Evolutionary conservation across 2,329 filamentous ascomycete species (phyloP), one percentile per base, ranked within the genome.

Genomic region (Ophiostoma novo-ulmi): DNA sequence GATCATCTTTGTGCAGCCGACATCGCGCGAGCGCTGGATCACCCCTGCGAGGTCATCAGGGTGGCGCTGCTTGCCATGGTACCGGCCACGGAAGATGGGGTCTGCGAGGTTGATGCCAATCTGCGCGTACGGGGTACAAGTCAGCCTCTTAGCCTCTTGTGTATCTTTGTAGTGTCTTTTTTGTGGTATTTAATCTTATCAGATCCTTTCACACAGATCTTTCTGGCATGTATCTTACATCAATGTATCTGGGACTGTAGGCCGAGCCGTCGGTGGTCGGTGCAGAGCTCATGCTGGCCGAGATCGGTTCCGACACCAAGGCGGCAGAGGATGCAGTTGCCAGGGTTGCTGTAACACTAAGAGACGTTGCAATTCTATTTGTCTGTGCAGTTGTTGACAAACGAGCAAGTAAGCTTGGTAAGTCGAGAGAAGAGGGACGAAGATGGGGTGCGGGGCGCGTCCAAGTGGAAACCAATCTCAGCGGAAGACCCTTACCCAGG

Each of bases 51-150:
- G 85, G 77, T 96, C 92, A 76, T 91, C 85, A 13, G 89, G 86
- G 76, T 96, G 93, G 36, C 83, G 81, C 75, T 91, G 85, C 73
- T 89, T 93, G 76, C 92, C 92, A 77, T 96, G 90, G 78, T 98
- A 96, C 61, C 87, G 81, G 68, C 95, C 95, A 66, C 88, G 87
- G 80, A 94, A 99, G 72, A 97, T 92, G 69, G 92, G 91, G 77
- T 99, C 95, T 69, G 94, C 91, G 70, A 99, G 86, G 80, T 99
- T 99, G 84, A 99, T 97, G 71, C 94, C 95, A 77, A 99, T 90
- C 88, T 90, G 41, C 36, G 20, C 14, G 39, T 8, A 22, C 8
- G 20, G 22, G 8, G 5, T 22, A 11, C 39, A 10, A 44, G 39
- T 44, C 39, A 44, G 39, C 39, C 10, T 44, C 14, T 26, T 26